phyloP scores from a whole-genome alignment of 129 eudicot genomes.

The Solidago caesia region DNA sequence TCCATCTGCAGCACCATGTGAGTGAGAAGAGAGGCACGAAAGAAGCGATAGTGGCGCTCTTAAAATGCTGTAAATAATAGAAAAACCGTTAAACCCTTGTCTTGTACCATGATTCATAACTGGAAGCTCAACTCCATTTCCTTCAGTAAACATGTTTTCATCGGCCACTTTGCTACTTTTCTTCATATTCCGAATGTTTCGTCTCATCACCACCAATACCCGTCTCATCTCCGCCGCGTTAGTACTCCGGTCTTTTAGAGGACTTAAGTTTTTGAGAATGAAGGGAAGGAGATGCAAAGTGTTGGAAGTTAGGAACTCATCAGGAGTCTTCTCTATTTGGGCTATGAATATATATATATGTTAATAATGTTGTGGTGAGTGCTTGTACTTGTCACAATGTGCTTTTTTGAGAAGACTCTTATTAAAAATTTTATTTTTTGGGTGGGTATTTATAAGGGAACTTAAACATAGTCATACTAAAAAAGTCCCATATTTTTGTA shows the following conservation, averaged over 20 bases:
- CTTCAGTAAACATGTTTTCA: slow-evolving; percentile 55
- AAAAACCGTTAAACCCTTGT: slow-evolving; percentile 39
- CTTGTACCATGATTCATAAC: slow-evolving; percentile 33
- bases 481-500: too few species aligned
- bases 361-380: too few species aligned
- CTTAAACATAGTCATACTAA: too few species aligned
- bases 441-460: too few species aligned
- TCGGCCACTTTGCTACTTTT: slow-evolving; percentile 65
- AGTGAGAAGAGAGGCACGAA: slow-evolving; percentile 50
- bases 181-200: slow-evolving; percentile 40
- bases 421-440: too few species aligned
- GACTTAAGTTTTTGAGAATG: too few species aligned
- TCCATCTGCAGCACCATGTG: slow-evolving; percentile 46
- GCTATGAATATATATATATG: too few species aligned
- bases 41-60: slow-evolving; percentile 53
- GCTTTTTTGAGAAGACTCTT: too few species aligned
- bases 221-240: slow-evolving; percentile 29
- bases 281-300: too few species aligned
- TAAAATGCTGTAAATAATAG: slow-evolving; percentile 41
- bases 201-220: slow-evolving; percentile 42
- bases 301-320: too few species aligned
- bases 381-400: too few species aligned
- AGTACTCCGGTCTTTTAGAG: not conserved
- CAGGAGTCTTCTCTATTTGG: too few species aligned
- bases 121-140: slow-evolving; percentile 38